Percentiles rank a stretch among this genome's conserved stretches.
Conservation (phyloP, 1,139 yeast species). For the Magnusiomyces suaveolens region DNA sequence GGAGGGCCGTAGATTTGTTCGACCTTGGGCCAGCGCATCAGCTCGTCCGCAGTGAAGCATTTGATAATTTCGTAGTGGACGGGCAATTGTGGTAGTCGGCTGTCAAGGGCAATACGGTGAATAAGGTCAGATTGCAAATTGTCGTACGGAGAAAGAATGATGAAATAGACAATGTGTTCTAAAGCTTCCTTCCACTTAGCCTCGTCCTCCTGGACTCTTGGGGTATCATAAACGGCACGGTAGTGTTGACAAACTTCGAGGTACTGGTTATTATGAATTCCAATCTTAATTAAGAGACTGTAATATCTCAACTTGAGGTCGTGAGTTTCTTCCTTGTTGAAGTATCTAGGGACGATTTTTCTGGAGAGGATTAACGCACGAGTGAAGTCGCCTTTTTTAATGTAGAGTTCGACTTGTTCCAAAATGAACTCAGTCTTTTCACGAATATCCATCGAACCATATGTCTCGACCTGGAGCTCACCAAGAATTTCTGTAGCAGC, state of each 20-base stretch:
- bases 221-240: constrained; percentile 70
- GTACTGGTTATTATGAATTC: constrained; percentile 67
- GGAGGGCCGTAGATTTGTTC: constrained; percentile 55
- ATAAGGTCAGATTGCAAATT: constrained; percentile 84
- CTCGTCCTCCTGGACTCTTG: constrained; percentile 51
- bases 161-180: constrained; percentile 65
- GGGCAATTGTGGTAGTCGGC: constrained; percentile 55
- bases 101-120: constrained; percentile 59
- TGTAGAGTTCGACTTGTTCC: constrained; percentile 79
- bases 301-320: constrained; percentile 67
- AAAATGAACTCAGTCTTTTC: constrained; percentile 87
- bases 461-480: constrained; percentile 93
- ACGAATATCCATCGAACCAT: constrained; percentile 85
- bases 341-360: constrained; percentile 75
- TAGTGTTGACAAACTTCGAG: constrained; percentile 73
- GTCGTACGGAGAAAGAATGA: constrained; percentile 77
- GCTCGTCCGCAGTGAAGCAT: constrained; percentile 77
- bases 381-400: constrained; percentile 70
- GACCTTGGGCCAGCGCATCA: constrained; percentile 87
- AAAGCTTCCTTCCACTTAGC: constrained; percentile 48
- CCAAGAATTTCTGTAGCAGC: constrained; percentile 84
- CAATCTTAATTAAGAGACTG: constrained; percentile 68
- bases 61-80: constrained; percentile 59
- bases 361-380: constrained; percentile 83
- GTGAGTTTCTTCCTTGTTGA: constrained; percentile 52